Percentiles rank a stretch among this genome's conserved stretches.
phyloP scores from a whole-genome alignment of 108 stramenopile genomes.

The Nitzschia sp. region DNA sequence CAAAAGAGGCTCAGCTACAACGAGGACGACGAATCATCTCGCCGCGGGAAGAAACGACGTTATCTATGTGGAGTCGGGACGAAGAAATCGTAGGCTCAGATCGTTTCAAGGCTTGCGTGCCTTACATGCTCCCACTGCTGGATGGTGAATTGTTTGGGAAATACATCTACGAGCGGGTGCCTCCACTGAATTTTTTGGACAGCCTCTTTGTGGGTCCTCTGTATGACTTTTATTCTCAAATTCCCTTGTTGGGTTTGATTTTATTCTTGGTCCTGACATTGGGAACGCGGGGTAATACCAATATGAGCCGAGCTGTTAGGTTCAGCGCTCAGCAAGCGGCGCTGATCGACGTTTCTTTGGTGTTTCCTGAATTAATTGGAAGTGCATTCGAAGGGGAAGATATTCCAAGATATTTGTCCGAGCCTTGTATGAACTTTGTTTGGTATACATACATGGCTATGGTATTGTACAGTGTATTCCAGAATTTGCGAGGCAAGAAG shows the following conservation, averaged over 20 bases:
- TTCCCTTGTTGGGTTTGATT: slow-evolving; percentile 62
- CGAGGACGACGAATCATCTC: too few species aligned
- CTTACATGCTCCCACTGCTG: slow-evolving; percentile 48
- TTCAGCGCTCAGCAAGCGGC: slow-evolving; percentile 88
- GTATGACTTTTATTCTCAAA: slow-evolving; percentile 33
- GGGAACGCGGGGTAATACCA: slow-evolving; percentile 52
- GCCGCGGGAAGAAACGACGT: neutral
- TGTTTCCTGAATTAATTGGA: slow-evolving; percentile 71
- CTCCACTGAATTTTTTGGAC: slow-evolving; percentile 60
- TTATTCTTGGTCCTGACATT: slow-evolving; percentile 70
- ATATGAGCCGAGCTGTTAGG: slow-evolving; percentile 61
- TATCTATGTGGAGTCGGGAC: slow-evolving; percentile 36
- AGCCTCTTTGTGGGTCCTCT: slow-evolving; percentile 61
- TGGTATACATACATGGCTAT: slow-evolving; percentile 60
- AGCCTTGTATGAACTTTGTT: slow-evolving; percentile 69
- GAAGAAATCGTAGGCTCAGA: slow-evolving; percentile 42
- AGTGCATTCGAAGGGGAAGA: slow-evolving; percentile 40
- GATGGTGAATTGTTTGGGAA: slow-evolving; percentile 70
- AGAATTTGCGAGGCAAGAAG: slow-evolving; percentile 65
- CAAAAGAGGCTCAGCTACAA: too few species aligned
- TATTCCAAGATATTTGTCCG: slow-evolving; percentile 42
- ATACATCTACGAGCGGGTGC: slow-evolving; percentile 76
- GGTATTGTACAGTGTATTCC: slow-evolving; percentile 54
- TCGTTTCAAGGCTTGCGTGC: slow-evolving; percentile 45
- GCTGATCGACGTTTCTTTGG: slow-evolving; percentile 65